phyloP scores from a whole-genome alignment of 2,329 filamentous ascomycete genomes.

The Colletotrichum sp. region DNA sequence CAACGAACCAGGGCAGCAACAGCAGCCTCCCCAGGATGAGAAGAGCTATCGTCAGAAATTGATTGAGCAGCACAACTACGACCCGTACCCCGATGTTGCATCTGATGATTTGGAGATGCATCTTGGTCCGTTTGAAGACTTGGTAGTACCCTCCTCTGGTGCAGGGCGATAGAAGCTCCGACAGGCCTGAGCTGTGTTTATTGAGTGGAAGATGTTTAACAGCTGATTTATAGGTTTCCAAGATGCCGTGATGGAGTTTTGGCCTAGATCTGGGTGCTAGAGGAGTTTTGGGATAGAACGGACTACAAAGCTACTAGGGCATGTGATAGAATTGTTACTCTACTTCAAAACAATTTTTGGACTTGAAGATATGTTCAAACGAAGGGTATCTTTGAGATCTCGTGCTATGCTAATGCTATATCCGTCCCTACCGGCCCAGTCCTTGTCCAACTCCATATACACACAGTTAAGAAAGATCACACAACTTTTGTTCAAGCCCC shows the following conservation, averaged over 20 bases:
- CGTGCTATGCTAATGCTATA: background rate
- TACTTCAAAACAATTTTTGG: background rate
- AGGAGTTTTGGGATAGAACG: background rate
- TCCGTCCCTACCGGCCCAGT: background rate
- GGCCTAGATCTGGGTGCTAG: background rate
- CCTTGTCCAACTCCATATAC: background rate
- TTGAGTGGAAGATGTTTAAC: background rate
- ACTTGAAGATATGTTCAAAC: background rate
- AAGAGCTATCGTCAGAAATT: background rate
- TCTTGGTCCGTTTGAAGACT: background rate
- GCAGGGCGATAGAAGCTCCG: background rate
- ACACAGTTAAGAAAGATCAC: background rate
- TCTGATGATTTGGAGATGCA: background rate
- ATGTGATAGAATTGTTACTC: background rate
- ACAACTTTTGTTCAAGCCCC: background rate
- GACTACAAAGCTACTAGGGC: background rate
- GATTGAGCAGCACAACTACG: background rate
- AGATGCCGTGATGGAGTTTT: background rate
- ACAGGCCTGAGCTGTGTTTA: background rate
- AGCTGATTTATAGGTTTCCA: background rate
- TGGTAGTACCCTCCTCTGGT: background rate
- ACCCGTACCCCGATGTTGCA: background rate
- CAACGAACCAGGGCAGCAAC: background rate
- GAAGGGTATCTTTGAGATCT: background rate
- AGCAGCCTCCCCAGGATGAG: background rate